Base-by-base conservation (phyloP, 208 protist genomes). In the Herpetomonas tarakana region DNA sequence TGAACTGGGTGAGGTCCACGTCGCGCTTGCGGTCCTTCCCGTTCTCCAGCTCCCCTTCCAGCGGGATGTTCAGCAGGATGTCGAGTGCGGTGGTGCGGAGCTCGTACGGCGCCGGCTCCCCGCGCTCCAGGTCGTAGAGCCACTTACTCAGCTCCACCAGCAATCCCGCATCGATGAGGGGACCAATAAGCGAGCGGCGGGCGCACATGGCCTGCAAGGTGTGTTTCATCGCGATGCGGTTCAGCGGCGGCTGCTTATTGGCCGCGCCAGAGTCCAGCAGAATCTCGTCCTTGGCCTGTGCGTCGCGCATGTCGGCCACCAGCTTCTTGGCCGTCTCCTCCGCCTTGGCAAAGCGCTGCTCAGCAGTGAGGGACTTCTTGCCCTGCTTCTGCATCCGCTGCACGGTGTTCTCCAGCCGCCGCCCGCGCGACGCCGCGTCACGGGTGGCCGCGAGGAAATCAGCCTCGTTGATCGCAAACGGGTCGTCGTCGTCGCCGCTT, bases 71-170 rank as follows among this genome's bases (percentile, higher is more conserved):
- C 21, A 86, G 24, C 22, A 93, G 73, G n/a, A 89, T 80, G 62
- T 91, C 81, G 9, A 93, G 74, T 2, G 87, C 83, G 29, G 69
- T 69, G 38, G 78, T 80, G 59, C 87, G 87, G 52, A 93, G 68
- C 47, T 91, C 83, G 53, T 78, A 81, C 31, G 87, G 75, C 0
- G 83, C 80, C 2, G 79, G 76, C 45, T 88, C 72, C 24, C 60
- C 57, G 26, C 68, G 72, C 22, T 58, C 54, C 54, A 88, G 68
- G 62, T 88, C 81, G 58, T 87, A 88, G 14, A 93, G 59, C 83
- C 87, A 93, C 45, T 79, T 75, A 59, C 87, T 87, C 7, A 93
- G 74, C 71, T 91, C 80, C 58, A 87, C 65, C 28, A 93, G 69
- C 25, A 93, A 74, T 30, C 87, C 87, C 1, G 65, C 76, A 41